These are phyloP conservation scores for Inga leiocalycina DNA, from an alignment of 306 rosid genomes.

Conservation along the genomic window DNA sequence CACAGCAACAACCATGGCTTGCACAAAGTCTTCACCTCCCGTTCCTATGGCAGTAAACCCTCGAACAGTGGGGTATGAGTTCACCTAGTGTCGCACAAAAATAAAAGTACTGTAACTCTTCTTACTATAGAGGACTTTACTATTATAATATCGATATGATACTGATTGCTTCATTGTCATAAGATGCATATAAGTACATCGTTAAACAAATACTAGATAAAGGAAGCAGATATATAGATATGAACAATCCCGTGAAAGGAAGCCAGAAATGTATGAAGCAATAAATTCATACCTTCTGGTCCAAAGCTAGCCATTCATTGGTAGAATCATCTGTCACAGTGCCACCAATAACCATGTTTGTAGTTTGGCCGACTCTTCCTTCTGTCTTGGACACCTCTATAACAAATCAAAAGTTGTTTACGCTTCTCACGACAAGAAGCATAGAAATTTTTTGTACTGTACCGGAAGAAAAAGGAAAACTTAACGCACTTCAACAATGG, in stretches of 20 bases:
- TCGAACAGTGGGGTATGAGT: conserved; percentile 88
- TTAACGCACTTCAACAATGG: background rate
- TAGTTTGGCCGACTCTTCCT: conserved; percentile 97
- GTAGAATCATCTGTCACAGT: conserved; percentile 91
- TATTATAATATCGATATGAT: background rate
- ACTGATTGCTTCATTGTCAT: background rate
- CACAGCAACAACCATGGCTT: conserved; percentile 89
- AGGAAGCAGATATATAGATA: background rate
- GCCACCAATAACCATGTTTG: conserved; percentile 96
- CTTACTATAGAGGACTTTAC: background rate
- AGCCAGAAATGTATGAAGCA: background rate
- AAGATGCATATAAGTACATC: background rate
- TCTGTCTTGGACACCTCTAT: conserved; percentile 94
- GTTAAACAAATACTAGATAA: background rate
- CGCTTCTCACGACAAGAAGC: background rate
- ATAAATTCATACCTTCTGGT: conserved; percentile 69
- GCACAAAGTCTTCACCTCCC: conserved; percentile 91
- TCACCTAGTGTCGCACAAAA: conserved; percentile 53
- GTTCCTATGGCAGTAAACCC: conserved; percentile 97
- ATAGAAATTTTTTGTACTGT: background rate
- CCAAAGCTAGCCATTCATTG: conserved; percentile 88
- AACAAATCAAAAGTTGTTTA: conserved; percentile 25
- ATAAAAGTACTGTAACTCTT: conserved; percentile 9
- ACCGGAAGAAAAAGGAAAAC: background rate
- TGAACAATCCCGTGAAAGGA: background rate